These are phyloP conservation scores for Diaporthe humulicola DNA, from an alignment of 2,329 filamentous ascomycete species.

Conservation along the genomic window DNA sequence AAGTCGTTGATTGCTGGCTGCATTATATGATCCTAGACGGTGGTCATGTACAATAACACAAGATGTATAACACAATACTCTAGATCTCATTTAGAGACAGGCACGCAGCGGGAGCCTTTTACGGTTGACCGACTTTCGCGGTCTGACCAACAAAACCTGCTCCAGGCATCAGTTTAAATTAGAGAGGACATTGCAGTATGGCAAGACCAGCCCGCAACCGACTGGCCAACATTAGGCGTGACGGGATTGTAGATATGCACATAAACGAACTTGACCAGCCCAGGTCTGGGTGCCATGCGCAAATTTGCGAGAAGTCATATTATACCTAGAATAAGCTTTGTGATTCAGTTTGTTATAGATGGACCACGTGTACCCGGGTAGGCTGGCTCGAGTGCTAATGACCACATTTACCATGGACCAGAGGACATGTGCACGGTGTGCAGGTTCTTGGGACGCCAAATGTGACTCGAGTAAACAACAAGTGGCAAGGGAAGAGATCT, in stretches of 20 bases:
- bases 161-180: background rate
- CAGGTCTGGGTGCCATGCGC: background rate
- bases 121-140: background rate
- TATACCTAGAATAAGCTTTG: background rate
- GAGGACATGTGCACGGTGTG: background rate
- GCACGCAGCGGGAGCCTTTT: background rate
- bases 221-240: background rate
- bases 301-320: background rate
- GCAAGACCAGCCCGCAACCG: too few relatives aligned
- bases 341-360: background rate
- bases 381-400: background rate
- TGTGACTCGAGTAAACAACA: too few relatives aligned
- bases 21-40: slow-evolving; percentile 38
- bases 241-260: background rate
- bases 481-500: too few relatives aligned
- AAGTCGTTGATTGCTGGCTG: background rate
- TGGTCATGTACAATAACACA: slow-evolving; percentile 34
- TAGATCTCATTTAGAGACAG: slow-evolving; percentile 34
- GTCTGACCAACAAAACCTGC: background rate
- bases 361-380: background rate
- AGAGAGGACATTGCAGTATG: background rate
- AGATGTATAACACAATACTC: slow-evolving; percentile 30
- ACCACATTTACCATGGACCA: background rate
- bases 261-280: background rate
- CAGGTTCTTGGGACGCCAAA: background rate